Base-by-base conservation (phyloP, 108 stramenopile genomes). In the Aurantiochytrium sp. region DNA sequence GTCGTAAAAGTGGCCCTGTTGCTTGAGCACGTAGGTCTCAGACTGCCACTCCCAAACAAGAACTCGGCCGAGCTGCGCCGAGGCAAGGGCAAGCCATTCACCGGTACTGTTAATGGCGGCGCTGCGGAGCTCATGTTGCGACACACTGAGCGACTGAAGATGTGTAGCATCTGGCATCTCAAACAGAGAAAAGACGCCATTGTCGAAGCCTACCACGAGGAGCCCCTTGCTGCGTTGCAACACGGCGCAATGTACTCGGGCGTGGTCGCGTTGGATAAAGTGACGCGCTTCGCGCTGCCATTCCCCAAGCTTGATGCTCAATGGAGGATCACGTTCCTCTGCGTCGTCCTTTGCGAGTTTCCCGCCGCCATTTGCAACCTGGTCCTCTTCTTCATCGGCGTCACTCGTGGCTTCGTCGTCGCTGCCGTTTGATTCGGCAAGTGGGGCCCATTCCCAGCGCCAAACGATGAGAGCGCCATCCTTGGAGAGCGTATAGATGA, bases 21-120 rank as follows among this genome's bases (percentile, higher is more conserved):
- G 99, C 90, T 99, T 99, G n/a, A 99, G 91, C 23, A 99, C 95
- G 90, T 98, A 99, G 21, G 97, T 96, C 92, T 99, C 99, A 19
- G 97, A 96, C 91, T 98, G 91, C 99, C 99, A 99, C 92, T 98
- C 99, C 98, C 99, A 99, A 58, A 98, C 97, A 51, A 98, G 89
- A 12, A 99, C 92, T 92, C 98, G 99, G 58, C 98, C 97, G 3
- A 96, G 93, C 19, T 92, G 90, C 14, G 97, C 97, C 87, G 96
- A 97, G 14, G 97, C 99, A 28, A 99, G 93, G 16, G 98, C 99
- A 19, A 99, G 92, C 98, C 99, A 98, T 58, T 98, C 98, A 0
- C 98, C 99, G 8, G 96, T 95, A 29, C 91, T 64, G 89, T 96
- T 97, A 19, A 99, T 92, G 47, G 96, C 94, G 21, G 72, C 89